phyloP scores from a whole-genome alignment of 192 early-diverging fungal species.

The Podila epicladia region DNA sequence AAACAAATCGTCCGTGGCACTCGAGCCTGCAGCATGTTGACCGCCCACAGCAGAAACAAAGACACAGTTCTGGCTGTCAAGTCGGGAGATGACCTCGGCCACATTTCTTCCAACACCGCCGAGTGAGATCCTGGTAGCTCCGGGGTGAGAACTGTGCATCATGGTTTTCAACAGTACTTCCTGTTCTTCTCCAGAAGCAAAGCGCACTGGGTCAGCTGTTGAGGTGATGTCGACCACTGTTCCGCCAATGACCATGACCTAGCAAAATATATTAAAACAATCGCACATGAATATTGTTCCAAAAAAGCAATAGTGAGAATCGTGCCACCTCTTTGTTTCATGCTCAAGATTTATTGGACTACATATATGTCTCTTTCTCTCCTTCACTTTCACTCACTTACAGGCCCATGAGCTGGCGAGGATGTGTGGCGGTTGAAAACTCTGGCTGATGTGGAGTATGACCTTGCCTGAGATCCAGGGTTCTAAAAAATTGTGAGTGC shows the following conservation, averaged over 20 bases:
- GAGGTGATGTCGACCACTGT: conserved; percentile 86
- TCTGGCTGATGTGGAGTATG: conserved; percentile 31
- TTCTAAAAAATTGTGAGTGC: background rate
- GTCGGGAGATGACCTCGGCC: conserved; percentile 77
- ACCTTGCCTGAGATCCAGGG: background rate
- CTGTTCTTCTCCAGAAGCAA: background rate
- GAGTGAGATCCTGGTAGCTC: conserved; percentile 66
- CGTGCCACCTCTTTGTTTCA: background rate
- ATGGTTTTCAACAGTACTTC: conserved; percentile 15
- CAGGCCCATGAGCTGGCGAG: conserved; percentile 15
- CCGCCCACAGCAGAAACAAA: conserved; percentile 77
- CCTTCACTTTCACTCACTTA: conserved; percentile 6
- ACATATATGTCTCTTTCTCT: background rate
- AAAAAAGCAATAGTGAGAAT: background rate
- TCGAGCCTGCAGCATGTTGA: background rate
- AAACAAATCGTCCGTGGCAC: conserved; percentile 63
- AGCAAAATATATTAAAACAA: conserved; percentile 5
- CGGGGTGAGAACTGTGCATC: conserved; percentile 77
- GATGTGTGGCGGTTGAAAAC: conserved; percentile 8
- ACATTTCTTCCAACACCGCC: conserved; percentile 97
- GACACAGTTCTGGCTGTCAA: conserved; percentile 65
- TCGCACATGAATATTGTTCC: background rate
- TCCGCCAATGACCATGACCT: conserved; percentile 88
- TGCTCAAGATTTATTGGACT: no score
- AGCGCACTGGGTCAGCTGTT: conserved; percentile 41